phyloP scores from a whole-genome alignment of 2,329 filamentous ascomycete genomes.

The Fusarium dlaminii region DNA sequence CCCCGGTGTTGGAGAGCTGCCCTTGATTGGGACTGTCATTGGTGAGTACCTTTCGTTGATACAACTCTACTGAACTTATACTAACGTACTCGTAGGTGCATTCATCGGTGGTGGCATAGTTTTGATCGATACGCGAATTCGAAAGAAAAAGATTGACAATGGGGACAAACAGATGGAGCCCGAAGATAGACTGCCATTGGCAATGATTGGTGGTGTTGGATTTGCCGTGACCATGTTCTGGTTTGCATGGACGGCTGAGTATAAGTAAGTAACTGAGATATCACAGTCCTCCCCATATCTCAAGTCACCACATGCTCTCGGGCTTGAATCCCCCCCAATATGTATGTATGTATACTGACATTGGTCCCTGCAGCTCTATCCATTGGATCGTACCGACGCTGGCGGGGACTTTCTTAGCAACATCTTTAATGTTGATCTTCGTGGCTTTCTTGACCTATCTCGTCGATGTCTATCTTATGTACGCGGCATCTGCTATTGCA shows the following conservation, averaged over 20 bases:
- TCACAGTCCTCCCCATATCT: no score
- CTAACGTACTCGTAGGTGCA: conserved; percentile 7
- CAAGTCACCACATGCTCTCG: background rate
- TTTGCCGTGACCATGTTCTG: conserved; percentile 36
- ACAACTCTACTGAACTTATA: no score
- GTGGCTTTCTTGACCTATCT: conserved; percentile 32
- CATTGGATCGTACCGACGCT: conserved; percentile 34
- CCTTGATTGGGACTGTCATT: conserved; percentile 33
- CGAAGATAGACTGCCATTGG: conserved; percentile 29
- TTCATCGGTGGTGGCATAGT: conserved; percentile 27
- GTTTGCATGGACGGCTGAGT: conserved; percentile 36
- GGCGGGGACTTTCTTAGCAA: conserved; percentile 26
- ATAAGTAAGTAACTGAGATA: conserved; percentile 1
- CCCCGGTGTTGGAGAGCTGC: conserved; percentile 28
- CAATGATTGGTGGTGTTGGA: conserved; percentile 32
- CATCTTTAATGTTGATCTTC: conserved; percentile 36
- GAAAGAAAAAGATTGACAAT: conserved; percentile 11
- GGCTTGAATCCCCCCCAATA: background rate
- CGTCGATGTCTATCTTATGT: conserved; percentile 34
- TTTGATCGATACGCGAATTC: conserved; percentile 24
- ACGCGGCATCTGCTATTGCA: conserved; percentile 31
- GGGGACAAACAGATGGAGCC: conserved; percentile 23
- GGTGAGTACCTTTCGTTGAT: background rate
- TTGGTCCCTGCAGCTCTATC: background rate
- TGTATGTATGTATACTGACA: background rate